Base-by-base conservation (phyloP, 2,329 filamentous ascomycete genomes). In the Diaporthe citri region DNA sequence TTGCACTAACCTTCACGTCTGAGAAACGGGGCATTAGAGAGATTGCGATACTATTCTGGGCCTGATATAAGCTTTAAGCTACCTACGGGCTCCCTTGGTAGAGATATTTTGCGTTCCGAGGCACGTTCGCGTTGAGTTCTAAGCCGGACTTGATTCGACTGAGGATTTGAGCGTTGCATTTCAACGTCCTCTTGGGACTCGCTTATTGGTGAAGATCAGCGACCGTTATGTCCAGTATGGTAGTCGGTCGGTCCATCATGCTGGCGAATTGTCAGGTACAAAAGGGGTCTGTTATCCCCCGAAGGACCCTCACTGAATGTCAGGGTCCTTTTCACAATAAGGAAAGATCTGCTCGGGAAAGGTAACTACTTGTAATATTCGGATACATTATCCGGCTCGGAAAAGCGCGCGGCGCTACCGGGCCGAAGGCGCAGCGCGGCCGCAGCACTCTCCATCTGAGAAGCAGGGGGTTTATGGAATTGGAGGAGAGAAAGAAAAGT, bases 371-470 rank as follows among this genome's bases (percentile, higher is more conserved):
- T 5, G 31, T 25, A 2, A 20, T 43, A 7, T 22, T 43, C 59
- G 59, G 59, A 62, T 22, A 62, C 25, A 12, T 56, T 57, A 34
- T 57, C 55, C 55, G 39, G 39, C 25, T 62, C 59, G 59, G 59
- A 62, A 62, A 62, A 62, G 59, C 25, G 25, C 59, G 9, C 15
- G 17, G 39, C 5, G 17, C 15, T 2, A 36, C 51, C 51, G 51
- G 25, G n/a, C 25, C 51, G 25, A 28, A 15, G 4, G 4, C 51
- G 51, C 51, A 62, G 8, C 5, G 39, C 36, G 17, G 59, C 9
- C 43, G 25, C 15, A 31, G 15, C 25, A 25, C 17, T 22, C 15
- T 12, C 2, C 7, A 31, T 22, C 25, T 22, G 15, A 41, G 12
- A 34, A 22, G 28, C 39, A 15, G 5, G 12, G 2, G 22, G n/a